A percentile compares a stretch with the other conserved stretches of the same genome.
phyloP scores from a whole-genome alignment of 2,329 filamentous ascomycete species.

The Colletotrichum tamarilloi region DNA sequence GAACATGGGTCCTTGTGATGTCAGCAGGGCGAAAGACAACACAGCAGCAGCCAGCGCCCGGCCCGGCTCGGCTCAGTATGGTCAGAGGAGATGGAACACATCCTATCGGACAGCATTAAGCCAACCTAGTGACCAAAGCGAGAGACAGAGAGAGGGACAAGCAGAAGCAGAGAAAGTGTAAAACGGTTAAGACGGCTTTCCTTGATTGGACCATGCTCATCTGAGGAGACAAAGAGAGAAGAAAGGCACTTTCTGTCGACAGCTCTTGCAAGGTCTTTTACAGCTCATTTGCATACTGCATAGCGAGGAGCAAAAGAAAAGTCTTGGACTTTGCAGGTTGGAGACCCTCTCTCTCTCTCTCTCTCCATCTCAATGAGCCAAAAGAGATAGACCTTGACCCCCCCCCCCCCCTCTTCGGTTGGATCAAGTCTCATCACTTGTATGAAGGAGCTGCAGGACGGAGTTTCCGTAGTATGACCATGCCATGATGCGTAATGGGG shows the following conservation, averaged over 20 bases:
- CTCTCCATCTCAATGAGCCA: not conserved
- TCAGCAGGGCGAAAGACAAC: not conserved
- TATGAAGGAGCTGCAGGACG: not conserved
- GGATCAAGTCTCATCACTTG: not conserved
- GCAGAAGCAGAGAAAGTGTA: not conserved
- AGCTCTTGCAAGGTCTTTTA: not conserved
- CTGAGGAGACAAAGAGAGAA: not conserved
- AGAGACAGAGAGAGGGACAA: not conserved
- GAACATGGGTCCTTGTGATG: not conserved
- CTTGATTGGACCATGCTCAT: not conserved
- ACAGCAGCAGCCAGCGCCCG: not conserved
- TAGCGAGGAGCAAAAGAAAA: not conserved
- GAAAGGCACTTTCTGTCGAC: slow-evolving; percentile 14
- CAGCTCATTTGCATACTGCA: not conserved
- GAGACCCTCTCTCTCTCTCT: not conserved
- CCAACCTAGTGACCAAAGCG: not conserved
- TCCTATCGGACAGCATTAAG: not conserved
- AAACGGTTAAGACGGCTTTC: not conserved
- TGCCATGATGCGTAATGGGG: not conserved
- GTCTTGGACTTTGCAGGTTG: not conserved
- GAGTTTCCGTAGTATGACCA: not conserved
- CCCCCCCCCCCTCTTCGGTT: not conserved
- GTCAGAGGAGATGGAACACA: not conserved
- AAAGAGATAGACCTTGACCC: not conserved
- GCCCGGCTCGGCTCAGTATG: slow-evolving; percentile 5